Evolutionary conservation across 441 rosid species (phyloP), one percentile per base, ranked within the genome.

Genomic region (Cnidoscolus chayamansa): DNA sequence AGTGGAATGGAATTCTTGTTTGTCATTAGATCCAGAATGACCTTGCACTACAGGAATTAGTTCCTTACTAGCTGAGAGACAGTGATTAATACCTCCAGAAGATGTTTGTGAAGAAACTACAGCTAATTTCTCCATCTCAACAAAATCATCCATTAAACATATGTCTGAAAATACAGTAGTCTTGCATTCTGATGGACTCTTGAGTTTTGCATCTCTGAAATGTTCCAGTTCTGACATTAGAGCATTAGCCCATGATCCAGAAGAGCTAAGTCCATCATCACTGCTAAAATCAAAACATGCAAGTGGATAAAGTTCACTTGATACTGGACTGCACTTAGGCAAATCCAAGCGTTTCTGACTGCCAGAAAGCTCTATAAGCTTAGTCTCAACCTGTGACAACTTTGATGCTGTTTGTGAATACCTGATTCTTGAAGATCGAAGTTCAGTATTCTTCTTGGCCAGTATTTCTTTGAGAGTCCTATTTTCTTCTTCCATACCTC

Each of bases 91-190:
- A 37, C 63, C 67, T 57, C 70, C 83, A 55, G 83, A 62, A 69
- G 76, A 79, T 72, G 76, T 51, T 63, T 82, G 79, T 48, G 78
- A 68, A 60, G 94, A 69, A 76, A 84, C 79, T 74, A 87, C 78
- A 25, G 97, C 98, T 68, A 95, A 76, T 85, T 88, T 89, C 82
- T 95, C 99, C 99, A 95, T 93, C 79, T 91, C 98, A 30, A 87
- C 89, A 73, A 95, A 95, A 78, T 95, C 99, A 31, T 93, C 95
- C 98, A 95, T 95, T 50, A 95, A 90, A 77, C 86, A 88, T 83
- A 91, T 77, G 77, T 84, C 88, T 60, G 86, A 75, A 80, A 68
- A 72, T 71, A 62, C 75, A 55, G 72, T 73, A 37, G 75, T 77
- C 49, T 76, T 78, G 62, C 48, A 35, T 53, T 75, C 81, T 17